Base-by-base conservation (phyloP, 73 alveolate species). In the Urostyla sp. region DNA sequence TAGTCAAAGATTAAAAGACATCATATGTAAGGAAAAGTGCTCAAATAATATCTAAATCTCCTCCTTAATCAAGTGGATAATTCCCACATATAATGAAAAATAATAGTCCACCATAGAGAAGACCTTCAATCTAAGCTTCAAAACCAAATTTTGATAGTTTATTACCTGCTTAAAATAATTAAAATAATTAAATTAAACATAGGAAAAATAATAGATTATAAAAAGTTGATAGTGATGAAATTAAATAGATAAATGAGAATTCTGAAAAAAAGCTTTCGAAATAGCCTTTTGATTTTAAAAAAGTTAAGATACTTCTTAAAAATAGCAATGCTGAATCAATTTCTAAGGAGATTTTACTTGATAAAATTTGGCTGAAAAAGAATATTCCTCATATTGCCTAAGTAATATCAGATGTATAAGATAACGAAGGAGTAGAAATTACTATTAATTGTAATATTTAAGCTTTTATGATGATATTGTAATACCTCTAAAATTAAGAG, bases 401-500 rank as follows among this genome's bases (percentile, higher is more conserved):
- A 18, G 80, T 66, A 10, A 66, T 66, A 1, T 18, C 37, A 28
- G 63, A 66, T 44, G 80, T 66, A 5, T 26, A 66, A 18, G 80
- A 10, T 24, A 63, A 44, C 30, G 80, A 66, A 28, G 80, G 80
- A 40, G 80, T 66, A 21, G 80, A 66, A 28, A 66, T 66, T 11
- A 66, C 80, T 3, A 66, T 66, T 4, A 66, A 66, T 44, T 66
- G 80, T 28, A 66, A 66, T 46, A 28, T 44, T 43, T 59, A 66
- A 6, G 34, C 80, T 21, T 66, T 66, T 28, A 66, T 13, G 21
- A 20, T 38, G 80, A 66, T 66, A 46, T 40, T 66, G n/a, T 45
- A 66, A 18, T 36, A 18, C 26, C n/a, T 66, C 45, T 6, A 37
- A 27, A 8, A 43, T 15, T 10, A 10, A 10, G 51, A 40, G n/a